Percentiles rank a stretch among this genome's conserved stretches.
Evolutionary conservation across 2,329 filamentous ascomycete species (phyloP).

Genomic region (Pseudofabraea citricarpa): DNA sequence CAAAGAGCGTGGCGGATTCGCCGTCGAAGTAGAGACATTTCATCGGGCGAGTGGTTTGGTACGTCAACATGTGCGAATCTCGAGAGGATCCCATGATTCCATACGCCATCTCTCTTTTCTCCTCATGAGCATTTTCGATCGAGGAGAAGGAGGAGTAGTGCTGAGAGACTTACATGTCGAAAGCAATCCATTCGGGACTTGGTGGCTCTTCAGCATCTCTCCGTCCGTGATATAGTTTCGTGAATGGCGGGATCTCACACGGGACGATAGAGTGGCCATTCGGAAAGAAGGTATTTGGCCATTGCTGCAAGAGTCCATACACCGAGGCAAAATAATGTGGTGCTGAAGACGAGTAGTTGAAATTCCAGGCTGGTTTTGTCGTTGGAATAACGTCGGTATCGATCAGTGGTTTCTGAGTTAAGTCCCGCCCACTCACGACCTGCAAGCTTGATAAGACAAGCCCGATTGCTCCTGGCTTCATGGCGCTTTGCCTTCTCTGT

Average conservation of each 20-base stretch:
- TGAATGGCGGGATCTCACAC: slow-evolving; percentile 40
- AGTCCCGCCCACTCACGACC: too few species aligned
- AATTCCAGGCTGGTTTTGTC: too few species aligned
- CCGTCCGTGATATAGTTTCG: slow-evolving; percentile 44
- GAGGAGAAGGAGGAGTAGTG: too few species aligned
- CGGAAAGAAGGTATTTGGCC: slow-evolving; percentile 46
- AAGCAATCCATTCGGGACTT: slow-evolving; percentile 47
- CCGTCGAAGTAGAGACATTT: slow-evolving; percentile 46
- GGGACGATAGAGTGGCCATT: slow-evolving; percentile 43
- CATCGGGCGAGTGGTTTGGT: slow-evolving; percentile 38
- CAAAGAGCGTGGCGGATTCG: slow-evolving; percentile 42
- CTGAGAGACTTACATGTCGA: slow-evolving; percentile 40
- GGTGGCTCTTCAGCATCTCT: slow-evolving; percentile 35
- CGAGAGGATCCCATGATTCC: slow-evolving; percentile 42
- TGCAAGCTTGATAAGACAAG: too few species aligned
- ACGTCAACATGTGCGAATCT: slow-evolving; percentile 42
- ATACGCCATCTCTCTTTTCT: slow-evolving; percentile 44
- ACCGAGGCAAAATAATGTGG: slow-evolving; percentile 45
- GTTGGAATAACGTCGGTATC: too few species aligned
- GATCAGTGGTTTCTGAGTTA: too few species aligned
- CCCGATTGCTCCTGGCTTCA: too few species aligned
- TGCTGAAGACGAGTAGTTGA: slow-evolving; percentile 42
- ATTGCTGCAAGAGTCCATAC: slow-evolving; percentile 42
- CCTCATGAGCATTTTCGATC: too few species aligned
- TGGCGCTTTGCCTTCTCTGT: too few species aligned